A percentile compares a stretch with the other conserved stretches of the same genome.
Evolutionary conservation across 1,139 yeast genomes (phyloP).

Genomic region (Geotrichum histeridarum): DNA sequence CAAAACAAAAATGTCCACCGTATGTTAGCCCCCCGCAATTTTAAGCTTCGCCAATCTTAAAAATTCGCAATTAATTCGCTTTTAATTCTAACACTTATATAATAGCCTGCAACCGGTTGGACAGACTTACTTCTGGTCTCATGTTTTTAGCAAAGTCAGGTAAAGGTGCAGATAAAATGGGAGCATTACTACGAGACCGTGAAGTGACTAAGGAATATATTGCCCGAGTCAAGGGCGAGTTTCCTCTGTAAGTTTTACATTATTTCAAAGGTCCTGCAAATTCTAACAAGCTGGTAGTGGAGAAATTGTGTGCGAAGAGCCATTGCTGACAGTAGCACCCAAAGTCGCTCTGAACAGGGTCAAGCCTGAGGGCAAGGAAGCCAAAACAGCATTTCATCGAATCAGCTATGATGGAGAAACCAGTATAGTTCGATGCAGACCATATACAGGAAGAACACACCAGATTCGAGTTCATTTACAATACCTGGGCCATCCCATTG

Average conservation of each 20-base stretch:
- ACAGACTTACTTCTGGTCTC: slow-evolving; percentile 85
- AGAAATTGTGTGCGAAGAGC: slow-evolving; percentile 56
- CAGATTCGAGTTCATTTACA: slow-evolving; percentile 92
- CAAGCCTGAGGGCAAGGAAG: slow-evolving; percentile 60
- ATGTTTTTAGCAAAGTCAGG: slow-evolving; percentile 89
- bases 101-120: slow-evolving; percentile 75
- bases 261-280: slow-evolving; percentile 1
- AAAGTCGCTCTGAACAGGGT: slow-evolving; percentile 72
- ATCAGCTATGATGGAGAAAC: slow-evolving; percentile 57
- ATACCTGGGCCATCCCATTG: slow-evolving; percentile 81
- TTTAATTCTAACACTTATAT: slow-evolving; percentile 2
- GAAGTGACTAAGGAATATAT: slow-evolving; percentile 77
- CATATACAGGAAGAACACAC: slow-evolving; percentile 89
- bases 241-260: slow-evolving; percentile 45
- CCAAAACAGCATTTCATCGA: slow-evolving; percentile 47
- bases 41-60: background rate
- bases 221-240: slow-evolving; percentile 82
- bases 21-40: slow-evolving; percentile 21
- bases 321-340: slow-evolving; percentile 70
- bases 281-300: slow-evolving; percentile 24
- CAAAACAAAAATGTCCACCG: slow-evolving; percentile 61
- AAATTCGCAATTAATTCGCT: background rate
- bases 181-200: slow-evolving; percentile 67
- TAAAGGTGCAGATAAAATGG: slow-evolving; percentile 72
- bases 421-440: slow-evolving; percentile 76